phyloP scores from a whole-genome alignment of 2,329 filamentous ascomycete species.

The Botrytis pseudocinerea region DNA sequence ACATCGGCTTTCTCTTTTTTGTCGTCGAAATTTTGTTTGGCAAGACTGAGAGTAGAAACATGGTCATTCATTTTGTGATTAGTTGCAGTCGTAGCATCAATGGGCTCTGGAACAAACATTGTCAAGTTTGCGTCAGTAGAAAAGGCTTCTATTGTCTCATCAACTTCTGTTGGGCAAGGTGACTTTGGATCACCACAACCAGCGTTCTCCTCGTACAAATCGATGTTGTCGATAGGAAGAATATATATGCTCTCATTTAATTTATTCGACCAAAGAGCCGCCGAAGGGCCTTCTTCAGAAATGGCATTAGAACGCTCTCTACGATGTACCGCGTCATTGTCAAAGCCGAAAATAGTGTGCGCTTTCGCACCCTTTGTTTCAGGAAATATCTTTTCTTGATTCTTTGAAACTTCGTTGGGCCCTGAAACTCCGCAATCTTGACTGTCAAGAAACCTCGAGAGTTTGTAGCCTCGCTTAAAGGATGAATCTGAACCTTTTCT shows the following conservation, averaged over 20 bases:
- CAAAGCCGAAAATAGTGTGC: background rate
- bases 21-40: background rate
- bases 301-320: conserved; percentile 16
- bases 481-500: background rate
- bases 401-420: background rate
- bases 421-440: background rate
- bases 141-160: background rate
- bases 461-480: background rate
- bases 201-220: conserved; percentile 11
- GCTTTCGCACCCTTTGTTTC: background rate
- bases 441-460: background rate
- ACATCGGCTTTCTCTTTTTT: background rate
- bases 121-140: background rate
- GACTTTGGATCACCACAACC: background rate
- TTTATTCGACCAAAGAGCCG: background rate
- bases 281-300: background rate
- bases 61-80: background rate
- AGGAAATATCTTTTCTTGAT: background rate
- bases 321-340: background rate
- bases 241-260: background rate
- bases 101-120: background rate
- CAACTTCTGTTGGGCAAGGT: background rate
- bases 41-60: background rate
- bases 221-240: background rate
- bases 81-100: background rate